Evolutionary conservation across 2,329 filamentous ascomycete species (phyloP).

Genomic region (Lecanicillium sp.): DNA sequence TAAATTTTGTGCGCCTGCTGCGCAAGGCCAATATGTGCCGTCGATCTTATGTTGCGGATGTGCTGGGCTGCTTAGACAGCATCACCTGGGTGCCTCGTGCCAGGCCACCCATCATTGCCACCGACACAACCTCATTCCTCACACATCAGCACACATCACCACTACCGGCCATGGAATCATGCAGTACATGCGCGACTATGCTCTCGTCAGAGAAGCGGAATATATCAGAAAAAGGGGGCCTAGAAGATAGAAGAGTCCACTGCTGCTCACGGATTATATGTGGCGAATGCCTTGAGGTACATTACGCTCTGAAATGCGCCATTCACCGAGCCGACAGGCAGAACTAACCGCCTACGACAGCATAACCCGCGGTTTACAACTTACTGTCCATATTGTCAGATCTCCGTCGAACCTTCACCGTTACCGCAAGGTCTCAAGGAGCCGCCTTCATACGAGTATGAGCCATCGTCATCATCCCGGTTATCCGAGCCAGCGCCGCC

Average conservation of each 20-base stretch:
- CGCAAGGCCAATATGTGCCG: too few species aligned
- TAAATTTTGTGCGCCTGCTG: too few species aligned
- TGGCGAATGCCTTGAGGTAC: conserved; percentile 57
- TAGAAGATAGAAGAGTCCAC: conserved; percentile 51
- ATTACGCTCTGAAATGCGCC: conserved; percentile 17
- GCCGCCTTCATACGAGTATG: conserved; percentile 63
- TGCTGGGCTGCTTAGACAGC: too few species aligned
- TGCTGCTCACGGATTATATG: conserved; percentile 70
- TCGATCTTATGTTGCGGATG: too few species aligned
- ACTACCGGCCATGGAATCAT: conserved; percentile 35
- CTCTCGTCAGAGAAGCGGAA: conserved; percentile 43
- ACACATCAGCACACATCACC: background rate
- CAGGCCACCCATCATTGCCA: too few species aligned
- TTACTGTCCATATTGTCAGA: conserved; percentile 70
- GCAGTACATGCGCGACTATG: conserved; percentile 62
- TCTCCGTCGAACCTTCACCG: conserved; percentile 50
- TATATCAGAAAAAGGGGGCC: conserved; percentile 52
- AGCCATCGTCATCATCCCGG: conserved; percentile 14
- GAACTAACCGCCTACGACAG: conserved; percentile 22
- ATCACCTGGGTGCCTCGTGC: too few species aligned
- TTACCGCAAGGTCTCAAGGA: conserved; percentile 57
- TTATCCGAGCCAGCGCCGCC: conserved; percentile 18
- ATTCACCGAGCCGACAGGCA: background rate
- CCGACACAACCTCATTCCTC: too few species aligned
- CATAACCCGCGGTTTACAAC: conserved; percentile 59